A percentile compares a stretch with the other conserved stretches of the same genome.
phyloP scores from a whole-genome alignment of 129 eudicot genomes.

The Heracleum sosnowskyi region DNA sequence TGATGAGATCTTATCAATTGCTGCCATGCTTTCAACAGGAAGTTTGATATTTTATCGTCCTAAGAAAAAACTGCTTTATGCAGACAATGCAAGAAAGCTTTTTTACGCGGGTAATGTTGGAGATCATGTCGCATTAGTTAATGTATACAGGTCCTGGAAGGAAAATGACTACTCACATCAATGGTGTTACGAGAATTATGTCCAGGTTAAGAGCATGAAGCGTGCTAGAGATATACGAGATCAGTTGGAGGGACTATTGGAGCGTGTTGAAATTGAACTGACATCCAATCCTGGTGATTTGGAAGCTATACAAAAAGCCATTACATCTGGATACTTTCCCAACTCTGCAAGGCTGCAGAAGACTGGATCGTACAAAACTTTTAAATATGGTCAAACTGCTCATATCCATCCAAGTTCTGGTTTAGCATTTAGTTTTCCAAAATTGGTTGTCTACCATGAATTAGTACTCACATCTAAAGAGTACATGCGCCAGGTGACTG shows the following conservation, averaged over 20 bases:
- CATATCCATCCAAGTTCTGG: conserved; percentile 96
- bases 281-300: conserved; percentile 55
- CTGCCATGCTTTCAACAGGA: conserved; percentile 92
- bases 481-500: conserved; percentile 89
- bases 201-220: conserved; percentile 98
- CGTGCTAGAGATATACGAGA: conserved; percentile 91
- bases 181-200: conserved; percentile 96
- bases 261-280: conserved; percentile 84
- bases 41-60: conserved; percentile 95
- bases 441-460: conserved; percentile 92
- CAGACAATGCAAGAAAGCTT: conserved; percentile 84
- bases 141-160: conserved; percentile 91
- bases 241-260: conserved; percentile 76
- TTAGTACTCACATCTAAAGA: conserved; percentile 81
- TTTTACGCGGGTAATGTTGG: conserved; percentile 95
- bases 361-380: conserved; percentile 73
- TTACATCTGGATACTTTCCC: conserved; percentile 87
- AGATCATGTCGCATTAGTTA: conserved; percentile 84
- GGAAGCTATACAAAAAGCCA: conserved; percentile 72
- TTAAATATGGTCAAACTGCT: conserved; percentile 78
- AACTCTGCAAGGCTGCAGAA: conserved; percentile 87
- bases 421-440: conserved; percentile 81
- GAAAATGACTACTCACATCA: conserved; percentile 74
- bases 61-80: conserved; percentile 90
- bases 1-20: conserved; percentile 85